A percentile compares a stretch with the other conserved stretches of the same genome.
Evolutionary conservation across 257 asterid species (phyloP).

Genomic region (Fraxinus anomala): DNA sequence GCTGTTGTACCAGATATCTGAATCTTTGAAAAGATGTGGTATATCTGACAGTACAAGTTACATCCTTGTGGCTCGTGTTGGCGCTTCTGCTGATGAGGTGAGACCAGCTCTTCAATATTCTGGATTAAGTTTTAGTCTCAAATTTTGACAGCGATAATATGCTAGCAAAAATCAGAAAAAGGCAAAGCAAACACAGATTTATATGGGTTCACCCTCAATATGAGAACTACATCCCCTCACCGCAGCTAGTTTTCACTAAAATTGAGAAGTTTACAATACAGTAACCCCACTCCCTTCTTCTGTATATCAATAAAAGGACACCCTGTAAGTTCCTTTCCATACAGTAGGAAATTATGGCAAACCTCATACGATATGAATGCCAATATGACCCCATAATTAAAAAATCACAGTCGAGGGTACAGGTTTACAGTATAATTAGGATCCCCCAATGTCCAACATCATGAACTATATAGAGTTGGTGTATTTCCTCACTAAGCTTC

Average conservation of each 20-base stretch:
- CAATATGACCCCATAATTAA: not conserved
- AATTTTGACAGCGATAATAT: not conserved
- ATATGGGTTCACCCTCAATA: not conserved
- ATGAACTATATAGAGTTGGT: not conserved
- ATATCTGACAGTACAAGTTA: constrained; percentile 75
- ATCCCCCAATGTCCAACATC: not conserved
- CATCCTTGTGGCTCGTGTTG: constrained; percentile 78
- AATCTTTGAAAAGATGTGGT: constrained; percentile 86
- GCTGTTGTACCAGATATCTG: constrained; percentile 58
- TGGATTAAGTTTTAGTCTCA: not conserved
- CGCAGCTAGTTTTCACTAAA: not conserved
- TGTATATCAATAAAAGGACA: not conserved
- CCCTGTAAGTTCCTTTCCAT: not conserved
- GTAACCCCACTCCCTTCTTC: no score
- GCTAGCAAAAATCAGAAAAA: not conserved
- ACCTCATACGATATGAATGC: not conserved
- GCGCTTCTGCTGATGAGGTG: constrained; percentile 78
- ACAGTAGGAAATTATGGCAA: not conserved
- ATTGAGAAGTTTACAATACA: not conserved
- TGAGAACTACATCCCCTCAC: not conserved
- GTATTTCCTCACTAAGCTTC: not conserved
- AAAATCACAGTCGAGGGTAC: not conserved
- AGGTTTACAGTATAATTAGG: not conserved
- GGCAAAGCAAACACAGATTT: not conserved
- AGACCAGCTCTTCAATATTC: constrained; percentile 6